A percentile compares a stretch with the other conserved stretches of the same genome.
Evolutionary conservation across 768 basidiomycete genomes (phyloP).

Genomic region (Boletus rex-veris): DNA sequence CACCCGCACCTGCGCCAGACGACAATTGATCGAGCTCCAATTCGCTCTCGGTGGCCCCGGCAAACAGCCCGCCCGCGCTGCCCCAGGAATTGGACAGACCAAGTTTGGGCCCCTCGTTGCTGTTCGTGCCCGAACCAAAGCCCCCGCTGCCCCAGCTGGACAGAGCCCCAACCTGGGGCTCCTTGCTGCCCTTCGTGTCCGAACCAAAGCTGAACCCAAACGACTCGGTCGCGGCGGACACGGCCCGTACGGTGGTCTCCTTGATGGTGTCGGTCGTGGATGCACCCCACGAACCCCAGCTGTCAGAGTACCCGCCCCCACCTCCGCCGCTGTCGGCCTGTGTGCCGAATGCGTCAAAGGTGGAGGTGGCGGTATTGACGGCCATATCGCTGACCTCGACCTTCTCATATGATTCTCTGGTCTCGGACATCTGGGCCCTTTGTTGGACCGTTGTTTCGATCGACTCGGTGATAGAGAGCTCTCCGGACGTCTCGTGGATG

Average conservation of each 20-base stretch:
- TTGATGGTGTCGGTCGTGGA: neutral
- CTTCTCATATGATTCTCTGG: constrained; percentile 5
- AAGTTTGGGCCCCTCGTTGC: neutral
- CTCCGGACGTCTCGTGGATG: constrained; percentile 1
- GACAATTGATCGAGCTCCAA: neutral
- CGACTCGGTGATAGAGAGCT: neutral
- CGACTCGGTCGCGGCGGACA: neutral
- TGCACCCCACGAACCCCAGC: constrained; percentile 3
- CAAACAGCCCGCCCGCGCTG: constrained; percentile 1
- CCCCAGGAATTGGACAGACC: neutral
- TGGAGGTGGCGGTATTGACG: neutral
- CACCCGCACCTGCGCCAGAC: neutral
- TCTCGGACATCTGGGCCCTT: constrained; percentile 8
- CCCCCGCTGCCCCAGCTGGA: neutral
- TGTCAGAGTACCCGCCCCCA: too few relatives aligned
- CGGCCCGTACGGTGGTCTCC: neutral
- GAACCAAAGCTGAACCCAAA: constrained; percentile 2
- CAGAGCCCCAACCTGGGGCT: neutral
- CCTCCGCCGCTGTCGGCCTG: neutral
- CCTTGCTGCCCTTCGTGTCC: too few relatives aligned
- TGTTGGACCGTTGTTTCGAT: constrained; percentile 7
- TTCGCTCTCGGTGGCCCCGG: neutral
- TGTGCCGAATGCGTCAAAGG: neutral
- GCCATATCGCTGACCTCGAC: neutral
- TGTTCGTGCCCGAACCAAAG: neutral